A percentile compares a stretch with the other conserved stretches of the same genome.
phyloP scores from a whole-genome alignment of 1,139 yeast genomes.

The Sugiyamaella paludigena region DNA sequence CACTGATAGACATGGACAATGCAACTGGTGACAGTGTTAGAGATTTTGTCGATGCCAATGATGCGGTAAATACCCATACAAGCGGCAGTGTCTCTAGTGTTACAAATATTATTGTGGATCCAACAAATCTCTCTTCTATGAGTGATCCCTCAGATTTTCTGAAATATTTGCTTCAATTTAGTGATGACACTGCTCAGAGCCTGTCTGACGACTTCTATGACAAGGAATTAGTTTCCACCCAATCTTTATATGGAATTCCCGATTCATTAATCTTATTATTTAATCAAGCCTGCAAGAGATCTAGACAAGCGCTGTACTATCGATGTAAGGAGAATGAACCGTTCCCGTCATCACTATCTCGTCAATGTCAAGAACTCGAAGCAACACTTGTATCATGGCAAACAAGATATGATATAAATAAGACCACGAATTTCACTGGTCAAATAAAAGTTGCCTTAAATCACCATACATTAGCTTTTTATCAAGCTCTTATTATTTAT shows the following conservation, averaged over 20 bases:
- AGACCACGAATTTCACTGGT: constrained; percentile 30
- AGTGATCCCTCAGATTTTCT: constrained; percentile 30
- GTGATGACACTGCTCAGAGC: constrained; percentile 17
- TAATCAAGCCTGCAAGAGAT: constrained; percentile 44
- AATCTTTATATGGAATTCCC: constrained; percentile 81
- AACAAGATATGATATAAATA: constrained; percentile 36
- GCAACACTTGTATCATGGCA: constrained; percentile 60
- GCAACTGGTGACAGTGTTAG: too few relatives aligned
- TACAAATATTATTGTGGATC: background rate
- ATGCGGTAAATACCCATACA: constrained; percentile 40
- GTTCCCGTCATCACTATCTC: constrained; percentile 45
- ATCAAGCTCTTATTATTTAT: constrained; percentile 71
- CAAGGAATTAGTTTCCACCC: constrained; percentile 60
- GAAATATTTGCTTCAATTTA: constrained; percentile 30
- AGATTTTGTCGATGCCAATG: constrained; percentile 41
- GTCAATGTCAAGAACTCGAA: constrained; percentile 50
- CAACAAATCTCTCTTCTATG: constrained; percentile 26
- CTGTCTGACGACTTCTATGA: constrained; percentile 30
- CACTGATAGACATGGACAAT: background rate
- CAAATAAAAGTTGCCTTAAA: constrained; percentile 60
- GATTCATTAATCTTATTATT: constrained; percentile 72
- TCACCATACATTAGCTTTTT: constrained; percentile 79
- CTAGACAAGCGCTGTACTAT: constrained; percentile 60
- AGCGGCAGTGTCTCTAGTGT: constrained; percentile 6
- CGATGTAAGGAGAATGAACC: constrained; percentile 32